A percentile compares a stretch with the other conserved stretches of the same genome.
Evolutionary conservation across 768 basidiomycete genomes (phyloP).

Genomic region (Phaeolepiota aurea): DNA sequence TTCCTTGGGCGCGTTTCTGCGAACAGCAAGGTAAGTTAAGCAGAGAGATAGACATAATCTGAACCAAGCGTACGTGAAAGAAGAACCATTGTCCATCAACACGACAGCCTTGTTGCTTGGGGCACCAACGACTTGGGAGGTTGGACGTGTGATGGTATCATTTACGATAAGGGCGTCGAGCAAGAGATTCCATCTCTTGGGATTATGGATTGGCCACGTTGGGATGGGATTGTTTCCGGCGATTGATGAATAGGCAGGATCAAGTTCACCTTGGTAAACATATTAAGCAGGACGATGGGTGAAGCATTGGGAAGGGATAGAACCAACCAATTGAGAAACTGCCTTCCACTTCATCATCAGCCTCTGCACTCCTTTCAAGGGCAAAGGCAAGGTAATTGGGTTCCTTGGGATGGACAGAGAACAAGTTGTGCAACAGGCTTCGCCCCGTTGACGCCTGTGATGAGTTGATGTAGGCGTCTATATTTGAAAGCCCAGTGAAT

Average conservation of each 20-base stretch:
- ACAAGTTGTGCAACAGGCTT: slow-evolving; percentile 69
- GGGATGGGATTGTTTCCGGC: slow-evolving; percentile 50
- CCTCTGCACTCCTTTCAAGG: slow-evolving; percentile 50
- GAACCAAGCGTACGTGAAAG: slow-evolving; percentile 56
- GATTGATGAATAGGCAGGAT: slow-evolving; percentile 53
- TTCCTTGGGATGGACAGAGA: slow-evolving; percentile 54
- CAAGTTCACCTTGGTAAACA: slow-evolving; percentile 48
- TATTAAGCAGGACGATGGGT: slow-evolving; percentile 2
- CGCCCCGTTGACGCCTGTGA: slow-evolving; percentile 55
- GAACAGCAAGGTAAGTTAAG: not conserved
- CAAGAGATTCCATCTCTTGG: slow-evolving; percentile 69
- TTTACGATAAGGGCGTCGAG: slow-evolving; percentile 67
- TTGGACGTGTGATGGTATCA: slow-evolving; percentile 38
- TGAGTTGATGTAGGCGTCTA: slow-evolving; percentile 53
- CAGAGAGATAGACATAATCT: not conserved
- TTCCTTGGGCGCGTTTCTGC: slow-evolving; percentile 60
- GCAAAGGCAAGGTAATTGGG: slow-evolving; percentile 81
- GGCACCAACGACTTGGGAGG: slow-evolving; percentile 44
- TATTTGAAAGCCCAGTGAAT: slow-evolving; percentile 66
- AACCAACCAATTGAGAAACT: slow-evolving; percentile 61
- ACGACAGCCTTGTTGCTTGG: slow-evolving; percentile 68
- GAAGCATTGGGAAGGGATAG: not conserved
- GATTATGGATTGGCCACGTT: slow-evolving; percentile 62
- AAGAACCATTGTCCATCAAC: slow-evolving; percentile 75
- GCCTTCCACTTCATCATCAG: slow-evolving; percentile 50